Conservation (phyloP, 257 asterid species). For the Phtheirospermum japonicum region DNA sequence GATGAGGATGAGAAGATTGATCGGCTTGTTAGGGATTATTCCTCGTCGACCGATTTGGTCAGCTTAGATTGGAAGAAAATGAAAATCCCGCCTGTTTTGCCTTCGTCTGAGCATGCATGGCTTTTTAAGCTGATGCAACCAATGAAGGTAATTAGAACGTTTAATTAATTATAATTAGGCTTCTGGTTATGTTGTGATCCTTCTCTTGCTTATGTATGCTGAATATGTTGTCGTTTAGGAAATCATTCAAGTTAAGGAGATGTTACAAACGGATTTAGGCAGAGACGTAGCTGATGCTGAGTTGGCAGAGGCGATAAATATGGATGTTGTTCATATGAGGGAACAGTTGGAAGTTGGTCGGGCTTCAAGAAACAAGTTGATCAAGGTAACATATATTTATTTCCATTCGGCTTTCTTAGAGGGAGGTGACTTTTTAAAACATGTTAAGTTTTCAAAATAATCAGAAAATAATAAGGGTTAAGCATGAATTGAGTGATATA, state of each 20-base stretch:
- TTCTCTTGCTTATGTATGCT: slow-evolving; percentile 25
- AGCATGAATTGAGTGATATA: too few species aligned
- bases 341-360: slow-evolving; percentile 71
- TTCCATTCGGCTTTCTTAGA: not conserved
- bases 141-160: slow-evolving; percentile 57
- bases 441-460: too few species aligned
- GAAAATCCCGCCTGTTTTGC: slow-evolving; percentile 87
- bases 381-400: slow-evolving; percentile 51
- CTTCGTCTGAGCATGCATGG: slow-evolving; percentile 77
- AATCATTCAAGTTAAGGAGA: slow-evolving; percentile 61
- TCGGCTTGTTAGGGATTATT: slow-evolving; percentile 73
- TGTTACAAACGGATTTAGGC: slow-evolving; percentile 54
- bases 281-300: slow-evolving; percentile 65
- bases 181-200: not conserved
- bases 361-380: slow-evolving; percentile 88
- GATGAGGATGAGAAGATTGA: slow-evolving; percentile 48
- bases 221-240: slow-evolving; percentile 41
- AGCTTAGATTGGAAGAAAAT: slow-evolving; percentile 82
- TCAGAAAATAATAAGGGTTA: too few species aligned
- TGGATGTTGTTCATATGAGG: slow-evolving; percentile 45
- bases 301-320: slow-evolving; percentile 54
- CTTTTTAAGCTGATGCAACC: slow-evolving; percentile 82
- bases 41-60: slow-evolving; percentile 49
- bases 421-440: too few species aligned
- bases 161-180: not conserved